A percentile compares a stretch with the other conserved stretches of the same genome.
Evolutionary conservation across 2,329 filamentous ascomycete species (phyloP).

Genomic region (Thielaviopsis euricoi): DNA sequence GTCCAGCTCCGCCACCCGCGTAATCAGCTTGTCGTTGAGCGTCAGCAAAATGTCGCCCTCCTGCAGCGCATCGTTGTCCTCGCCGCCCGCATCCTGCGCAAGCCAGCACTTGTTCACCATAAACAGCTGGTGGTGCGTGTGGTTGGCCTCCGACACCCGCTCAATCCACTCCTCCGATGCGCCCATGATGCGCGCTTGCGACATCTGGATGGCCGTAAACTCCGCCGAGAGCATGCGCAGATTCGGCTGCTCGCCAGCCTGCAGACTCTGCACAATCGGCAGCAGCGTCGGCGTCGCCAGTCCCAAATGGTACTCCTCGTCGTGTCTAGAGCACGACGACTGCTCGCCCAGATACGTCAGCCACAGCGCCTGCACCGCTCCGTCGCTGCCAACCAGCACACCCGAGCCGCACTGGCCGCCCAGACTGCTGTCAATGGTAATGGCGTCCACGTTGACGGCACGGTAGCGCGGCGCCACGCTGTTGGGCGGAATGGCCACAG

Average conservation of each 20-base stretch:
- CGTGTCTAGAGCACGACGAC: slow-evolving; percentile 58
- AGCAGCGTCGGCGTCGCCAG: slow-evolving; percentile 76
- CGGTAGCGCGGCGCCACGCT: slow-evolving; percentile 81
- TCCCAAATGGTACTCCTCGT: slow-evolving; percentile 92
- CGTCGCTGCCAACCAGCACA: slow-evolving; percentile 76
- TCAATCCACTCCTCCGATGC: slow-evolving; percentile 92
- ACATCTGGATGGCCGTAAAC: slow-evolving; percentile 90
- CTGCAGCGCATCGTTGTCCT: slow-evolving; percentile 34
- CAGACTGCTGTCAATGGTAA: slow-evolving; percentile 87
- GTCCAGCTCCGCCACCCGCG: slow-evolving; percentile 80
- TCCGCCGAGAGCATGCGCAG: slow-evolving; percentile 87
- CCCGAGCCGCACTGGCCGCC: slow-evolving; percentile 87
- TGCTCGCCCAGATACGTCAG: slow-evolving; percentile 91
- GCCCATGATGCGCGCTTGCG: slow-evolving; percentile 91
- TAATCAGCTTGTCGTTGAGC: slow-evolving; percentile 82
- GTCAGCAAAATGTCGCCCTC: slow-evolving; percentile 90
- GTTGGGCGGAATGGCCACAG: slow-evolving; percentile 90
- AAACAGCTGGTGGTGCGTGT: slow-evolving; percentile 87
- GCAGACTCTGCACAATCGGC: slow-evolving; percentile 76
- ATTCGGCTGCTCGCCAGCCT: slow-evolving; percentile 60
- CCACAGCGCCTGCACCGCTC: slow-evolving; percentile 90
- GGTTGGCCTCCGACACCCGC: slow-evolving; percentile 74
- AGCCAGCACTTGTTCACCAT: slow-evolving; percentile 88
- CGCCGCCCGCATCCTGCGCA: slow-evolving; percentile 32
- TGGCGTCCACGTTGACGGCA: slow-evolving; percentile 89